A percentile compares a stretch with the other conserved stretches of the same genome.
phyloP scores from a whole-genome alignment of 306 rosid genomes.

The Erythrophleum fordii region DNA sequence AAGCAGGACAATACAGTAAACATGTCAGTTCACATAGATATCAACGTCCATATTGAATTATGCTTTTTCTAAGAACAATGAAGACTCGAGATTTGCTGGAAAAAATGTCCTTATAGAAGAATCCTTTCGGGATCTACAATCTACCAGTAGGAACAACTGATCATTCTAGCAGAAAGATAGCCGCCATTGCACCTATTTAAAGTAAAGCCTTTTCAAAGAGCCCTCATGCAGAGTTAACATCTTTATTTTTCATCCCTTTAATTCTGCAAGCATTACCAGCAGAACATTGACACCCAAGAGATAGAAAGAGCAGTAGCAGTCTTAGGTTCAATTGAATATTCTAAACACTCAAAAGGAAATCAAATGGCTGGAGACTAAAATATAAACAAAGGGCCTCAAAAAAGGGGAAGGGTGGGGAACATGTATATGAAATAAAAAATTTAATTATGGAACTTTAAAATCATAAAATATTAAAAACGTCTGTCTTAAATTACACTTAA shows the following conservation, averaged over 20 bases:
- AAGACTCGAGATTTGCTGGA: background rate
- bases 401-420: background rate
- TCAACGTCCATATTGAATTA: constrained; percentile 10
- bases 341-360: background rate
- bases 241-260: background rate
- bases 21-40: constrained; percentile 17
- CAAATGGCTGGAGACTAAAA: too few species aligned
- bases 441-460: too few species aligned
- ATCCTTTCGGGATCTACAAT: constrained; percentile 20
- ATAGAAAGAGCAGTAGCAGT: background rate
- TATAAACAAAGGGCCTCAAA: background rate
- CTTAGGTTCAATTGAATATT: too few species aligned
- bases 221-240: background rate
- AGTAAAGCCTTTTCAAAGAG: background rate
- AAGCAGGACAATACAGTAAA: constrained; percentile 26
- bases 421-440: background rate
- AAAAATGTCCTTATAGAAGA: background rate
- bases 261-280: background rate
- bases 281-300: background rate
- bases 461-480: background rate
- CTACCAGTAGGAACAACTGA: background rate
- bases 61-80: constrained; percentile 1
- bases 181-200: background rate
- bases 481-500: too few species aligned
- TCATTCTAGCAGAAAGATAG: constrained; percentile 5